Evolutionary conservation across 192 early-diverging fungal species (phyloP).

Genomic region (Coemansia sp.): DNA sequence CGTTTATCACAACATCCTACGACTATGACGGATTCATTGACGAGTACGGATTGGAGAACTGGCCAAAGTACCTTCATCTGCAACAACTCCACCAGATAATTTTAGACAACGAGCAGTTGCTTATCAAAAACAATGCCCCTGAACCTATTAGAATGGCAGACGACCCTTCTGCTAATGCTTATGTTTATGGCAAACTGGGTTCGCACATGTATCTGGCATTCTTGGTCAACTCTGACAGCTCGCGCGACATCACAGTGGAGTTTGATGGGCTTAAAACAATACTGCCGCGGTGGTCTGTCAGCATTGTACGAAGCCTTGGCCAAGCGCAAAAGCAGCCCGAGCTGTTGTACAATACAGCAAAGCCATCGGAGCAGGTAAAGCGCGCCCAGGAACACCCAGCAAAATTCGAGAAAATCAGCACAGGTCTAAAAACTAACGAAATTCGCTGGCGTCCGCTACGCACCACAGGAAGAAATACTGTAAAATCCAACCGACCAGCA

Average conservation of each 20-base stretch:
- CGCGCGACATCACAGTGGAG: neutral
- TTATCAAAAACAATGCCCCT: conserved; percentile 22
- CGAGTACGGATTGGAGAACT: conserved; percentile 53
- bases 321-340: neutral
- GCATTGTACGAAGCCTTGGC: conserved; percentile 10
- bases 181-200: conserved; percentile 25
- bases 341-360: conserved; percentile 32
- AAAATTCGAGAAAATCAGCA: conserved; percentile 13
- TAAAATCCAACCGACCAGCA: conserved; percentile 6
- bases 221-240: conserved; percentile 28
- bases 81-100: conserved; percentile 25
- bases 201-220: conserved; percentile 24
- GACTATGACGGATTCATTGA: conserved; percentile 53
- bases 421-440: neutral
- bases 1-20: conserved; percentile 46
- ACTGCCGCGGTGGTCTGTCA: conserved; percentile 46
- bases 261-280: conserved; percentile 15
- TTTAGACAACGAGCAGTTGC: conserved; percentile 17
- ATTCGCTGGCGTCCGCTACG: conserved; percentile 13
- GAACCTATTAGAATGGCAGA: neutral
- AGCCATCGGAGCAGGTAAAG: conserved; percentile 7
- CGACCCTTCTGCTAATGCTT: conserved; percentile 5
- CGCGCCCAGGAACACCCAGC: conserved; percentile 16
- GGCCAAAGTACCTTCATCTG: conserved; percentile 52
- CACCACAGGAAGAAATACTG: neutral